phyloP scores from a whole-genome alignment of 2,329 filamentous ascomycete species.

The Colletotrichum truncatum region DNA sequence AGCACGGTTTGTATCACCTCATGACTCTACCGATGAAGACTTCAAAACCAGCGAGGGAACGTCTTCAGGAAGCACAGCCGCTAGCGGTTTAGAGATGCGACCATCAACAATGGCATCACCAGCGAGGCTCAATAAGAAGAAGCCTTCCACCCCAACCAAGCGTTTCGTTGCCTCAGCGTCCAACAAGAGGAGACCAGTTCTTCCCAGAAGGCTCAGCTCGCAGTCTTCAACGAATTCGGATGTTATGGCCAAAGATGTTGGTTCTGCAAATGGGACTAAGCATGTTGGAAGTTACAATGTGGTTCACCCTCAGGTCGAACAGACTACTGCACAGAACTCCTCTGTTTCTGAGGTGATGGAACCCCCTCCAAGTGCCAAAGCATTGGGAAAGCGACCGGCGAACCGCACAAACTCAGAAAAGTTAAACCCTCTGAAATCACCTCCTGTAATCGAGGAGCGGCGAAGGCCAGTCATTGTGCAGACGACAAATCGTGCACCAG shows the following conservation, averaged over 20 bases:
- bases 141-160: slow-evolving; percentile 38
- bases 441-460: slow-evolving; percentile 4
- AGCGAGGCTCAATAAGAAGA: slow-evolving; percentile 39
- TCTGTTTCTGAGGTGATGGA: slow-evolving; percentile 10
- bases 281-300: slow-evolving; percentile 35
- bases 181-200: slow-evolving; percentile 55
- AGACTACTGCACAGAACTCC: neutral
- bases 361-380: slow-evolving; percentile 49
- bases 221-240: slow-evolving; percentile 52
- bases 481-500: neutral
- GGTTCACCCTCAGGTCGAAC: slow-evolving; percentile 41
- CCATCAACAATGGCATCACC: slow-evolving; percentile 35
- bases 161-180: slow-evolving; percentile 54
- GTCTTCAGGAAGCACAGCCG: slow-evolving; percentile 51
- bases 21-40: slow-evolving; percentile 55
- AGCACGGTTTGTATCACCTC: slow-evolving; percentile 67
- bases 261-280: slow-evolving; percentile 34
- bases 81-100: slow-evolving; percentile 41
- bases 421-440: neutral
- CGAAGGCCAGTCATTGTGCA: slow-evolving; percentile 20
- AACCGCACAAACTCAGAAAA: slow-evolving; percentile 5
- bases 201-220: slow-evolving; percentile 57
- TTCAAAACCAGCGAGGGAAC: slow-evolving; percentile 42
- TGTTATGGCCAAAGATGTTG: slow-evolving; percentile 41
- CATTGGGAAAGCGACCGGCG: slow-evolving; percentile 57